Evolutionary conservation across 306 rosid genomes (phyloP), one percentile per base, ranked within the genome.

Genomic region (Pyrus bretschneideri): DNA sequence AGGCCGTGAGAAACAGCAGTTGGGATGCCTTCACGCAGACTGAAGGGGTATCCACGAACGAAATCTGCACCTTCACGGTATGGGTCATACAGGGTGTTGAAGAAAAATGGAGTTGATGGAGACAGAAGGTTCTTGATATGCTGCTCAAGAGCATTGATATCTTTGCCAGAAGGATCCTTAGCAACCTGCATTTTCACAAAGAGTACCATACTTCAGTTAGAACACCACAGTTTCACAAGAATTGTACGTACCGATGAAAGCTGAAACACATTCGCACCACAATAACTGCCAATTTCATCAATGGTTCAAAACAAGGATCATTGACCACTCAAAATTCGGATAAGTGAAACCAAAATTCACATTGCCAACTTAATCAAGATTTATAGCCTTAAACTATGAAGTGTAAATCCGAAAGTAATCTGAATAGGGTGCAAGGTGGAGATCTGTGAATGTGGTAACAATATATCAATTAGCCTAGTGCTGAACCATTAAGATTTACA

Each of bases 41-140:
- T 90, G 70, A 92, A 92, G 0, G 96, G 97, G 64, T 92, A 92
- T 66, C 97, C 97, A 1, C 97, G 97, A 65, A 92, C 93, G 29
- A 92, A 92, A 66, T 92, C 93, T 3, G 92, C 72, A 46, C 97
- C 96, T 1, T 90, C 92, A 79, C 96, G 86, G 82, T 87, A 92
- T 12, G 97, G 97, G 52, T 92, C 97, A 72, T 92, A 92, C 15
- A 92, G 81, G 73, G 96, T 92, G 86, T 92, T 90, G 82, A 88
- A 92, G 85, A 90, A 90, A 76, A 87, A 90, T 12, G 97, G 97
- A 30, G 92, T 92, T 9, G 97, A 87, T 61, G 96, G 97, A 52
- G 84, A 64, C 85, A 83, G 67, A 69, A 92, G 77, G 87, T 92
- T 92, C 91, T 87, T 86, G 38, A 92, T 83, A 74, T 92, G 97